These are phyloP conservation scores for Coniophora puteana DNA, from an alignment of 1,284 basidiomycete genomes.

Conservation along the genomic window DNA sequence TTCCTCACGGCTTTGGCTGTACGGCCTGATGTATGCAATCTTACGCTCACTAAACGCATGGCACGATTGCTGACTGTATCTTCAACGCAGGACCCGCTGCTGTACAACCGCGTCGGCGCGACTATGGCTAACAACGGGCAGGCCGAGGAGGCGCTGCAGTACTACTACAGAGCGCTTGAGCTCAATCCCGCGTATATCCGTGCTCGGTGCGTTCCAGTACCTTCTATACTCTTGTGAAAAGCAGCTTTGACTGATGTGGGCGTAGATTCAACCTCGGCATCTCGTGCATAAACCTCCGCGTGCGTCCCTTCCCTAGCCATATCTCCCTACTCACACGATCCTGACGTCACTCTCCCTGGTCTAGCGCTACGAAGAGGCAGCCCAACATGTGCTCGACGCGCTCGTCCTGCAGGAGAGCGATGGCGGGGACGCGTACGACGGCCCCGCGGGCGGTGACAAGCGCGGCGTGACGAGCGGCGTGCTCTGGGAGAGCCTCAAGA, in stretches of 20 bases:
- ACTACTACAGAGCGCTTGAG: constrained; percentile 88
- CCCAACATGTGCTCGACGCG: constrained; percentile 82
- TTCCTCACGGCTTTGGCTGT: constrained; percentile 87
- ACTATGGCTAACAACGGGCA: constrained; percentile 92
- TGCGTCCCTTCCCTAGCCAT: no score
- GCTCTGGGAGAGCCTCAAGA: constrained; percentile 84
- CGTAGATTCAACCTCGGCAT: constrained; percentile 88
- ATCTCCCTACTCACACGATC: neutral
- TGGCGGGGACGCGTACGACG: constrained; percentile 44
- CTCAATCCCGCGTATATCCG: constrained; percentile 93
- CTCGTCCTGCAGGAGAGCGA: constrained; percentile 84
- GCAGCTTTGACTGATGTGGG: constrained; percentile 7
- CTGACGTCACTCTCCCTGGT: neutral
- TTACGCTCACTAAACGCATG: neutral
- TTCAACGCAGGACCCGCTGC: constrained; percentile 76
- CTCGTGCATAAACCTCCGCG: constrained; percentile 82
- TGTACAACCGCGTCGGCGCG: constrained; percentile 96
- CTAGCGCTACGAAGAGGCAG: constrained; percentile 79
- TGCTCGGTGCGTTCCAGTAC: constrained; percentile 53
- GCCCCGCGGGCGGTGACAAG: constrained; percentile 43
- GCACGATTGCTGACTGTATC: neutral
- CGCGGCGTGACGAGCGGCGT: constrained; percentile 73
- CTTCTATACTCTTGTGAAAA: constrained; percentile 12
- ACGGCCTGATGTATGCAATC: constrained; percentile 73
- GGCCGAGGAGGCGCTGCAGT: constrained; percentile 81